phyloP scores from a whole-genome alignment of 768 basidiomycete species.

The Tulasnella sp. region DNA sequence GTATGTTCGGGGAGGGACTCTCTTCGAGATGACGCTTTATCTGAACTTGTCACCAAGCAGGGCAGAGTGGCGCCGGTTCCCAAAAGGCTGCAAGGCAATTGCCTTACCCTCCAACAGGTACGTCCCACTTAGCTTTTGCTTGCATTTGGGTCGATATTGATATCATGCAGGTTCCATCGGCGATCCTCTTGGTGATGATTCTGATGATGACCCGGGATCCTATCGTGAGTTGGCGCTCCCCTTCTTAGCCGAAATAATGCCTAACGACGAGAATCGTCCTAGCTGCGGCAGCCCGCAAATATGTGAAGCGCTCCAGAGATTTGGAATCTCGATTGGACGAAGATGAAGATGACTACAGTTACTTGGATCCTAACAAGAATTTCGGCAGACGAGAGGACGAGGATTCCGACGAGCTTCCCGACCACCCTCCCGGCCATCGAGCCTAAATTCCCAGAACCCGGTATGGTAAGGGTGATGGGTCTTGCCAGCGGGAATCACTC shows the following conservation, averaged over 20 bases:
- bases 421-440: background rate
- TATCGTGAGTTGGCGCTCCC: background rate
- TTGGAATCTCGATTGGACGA: background rate
- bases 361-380: background rate
- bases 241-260: background rate
- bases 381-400: background rate
- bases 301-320: background rate
- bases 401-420: background rate
- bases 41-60: background rate
- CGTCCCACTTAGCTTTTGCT: background rate
- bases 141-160: background rate
- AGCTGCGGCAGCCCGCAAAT: background rate
- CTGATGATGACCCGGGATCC: background rate
- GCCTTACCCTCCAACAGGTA: background rate
- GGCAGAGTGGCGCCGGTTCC: background rate
- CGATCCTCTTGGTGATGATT: background rate
- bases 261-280: background rate
- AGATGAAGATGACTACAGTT: background rate
- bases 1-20: background rate
- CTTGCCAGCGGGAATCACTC: too few relatives aligned
- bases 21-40: background rate
- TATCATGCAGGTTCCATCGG: background rate
- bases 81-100: background rate
- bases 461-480: too few relatives aligned
- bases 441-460: too few relatives aligned